A percentile compares a stretch with the other conserved stretches of the same genome.
Evolutionary conservation across 345 rosid species (phyloP).

Genomic region (Eucalyptus globulus): DNA sequence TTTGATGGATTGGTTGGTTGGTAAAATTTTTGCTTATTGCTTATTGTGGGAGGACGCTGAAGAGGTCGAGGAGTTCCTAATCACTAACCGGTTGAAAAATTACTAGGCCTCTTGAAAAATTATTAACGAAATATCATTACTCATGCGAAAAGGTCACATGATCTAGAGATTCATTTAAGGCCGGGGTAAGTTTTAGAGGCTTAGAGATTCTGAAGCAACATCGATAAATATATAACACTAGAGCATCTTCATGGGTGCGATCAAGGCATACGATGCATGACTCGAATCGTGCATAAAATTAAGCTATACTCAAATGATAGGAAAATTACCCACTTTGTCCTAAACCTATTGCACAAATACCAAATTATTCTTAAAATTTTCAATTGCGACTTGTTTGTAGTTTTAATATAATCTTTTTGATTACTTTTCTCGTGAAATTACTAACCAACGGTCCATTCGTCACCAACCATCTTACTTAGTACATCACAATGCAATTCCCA

Average conservation of each 20-base stretch:
- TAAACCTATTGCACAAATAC: fast-evolving
- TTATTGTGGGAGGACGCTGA: background rate
- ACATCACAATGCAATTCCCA: background rate
- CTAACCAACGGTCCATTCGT: fast-evolving
- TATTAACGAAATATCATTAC: background rate
- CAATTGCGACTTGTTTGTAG: background rate
- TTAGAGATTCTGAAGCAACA: background rate
- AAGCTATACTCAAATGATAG: background rate
- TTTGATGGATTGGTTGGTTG: background rate
- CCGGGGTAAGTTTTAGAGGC: too few species aligned
- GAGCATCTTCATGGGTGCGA: background rate
- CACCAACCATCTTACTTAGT: background rate
- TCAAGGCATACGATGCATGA: background rate
- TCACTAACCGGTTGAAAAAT: background rate
- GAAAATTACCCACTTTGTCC: background rate
- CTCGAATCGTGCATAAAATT: background rate
- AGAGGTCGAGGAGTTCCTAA: background rate
- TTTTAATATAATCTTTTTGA: too few species aligned
- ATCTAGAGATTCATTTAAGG: background rate
- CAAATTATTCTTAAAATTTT: too few species aligned
- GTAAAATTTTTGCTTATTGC: background rate
- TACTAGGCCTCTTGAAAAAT: background rate
- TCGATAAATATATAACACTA: background rate
- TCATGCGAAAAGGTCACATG: background rate
- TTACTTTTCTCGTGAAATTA: too few species aligned